Conservation (phyloP, 1,284 basidiomycete species). For the Rhodotorula glutinis region DNA sequence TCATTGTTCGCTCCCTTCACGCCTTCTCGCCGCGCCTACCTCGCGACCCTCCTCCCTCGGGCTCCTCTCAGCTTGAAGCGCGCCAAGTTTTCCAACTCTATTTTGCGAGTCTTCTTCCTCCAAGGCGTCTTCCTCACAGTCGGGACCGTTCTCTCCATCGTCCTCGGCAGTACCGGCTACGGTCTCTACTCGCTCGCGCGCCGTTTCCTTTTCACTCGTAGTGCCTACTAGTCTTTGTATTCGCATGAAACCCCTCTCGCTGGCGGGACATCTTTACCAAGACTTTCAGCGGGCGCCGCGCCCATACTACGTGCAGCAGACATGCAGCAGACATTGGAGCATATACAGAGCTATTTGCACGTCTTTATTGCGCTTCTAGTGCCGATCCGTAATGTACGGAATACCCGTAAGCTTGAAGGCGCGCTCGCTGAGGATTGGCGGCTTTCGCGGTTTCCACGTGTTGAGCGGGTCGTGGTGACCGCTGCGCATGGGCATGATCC, state of each 20-base stretch:
- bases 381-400: constrained; percentile 25
- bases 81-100: background rate
- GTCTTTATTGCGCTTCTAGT: too few species aligned
- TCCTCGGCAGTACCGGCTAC: constrained; percentile 7
- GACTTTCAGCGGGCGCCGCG: too few species aligned
- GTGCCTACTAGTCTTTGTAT: background rate
- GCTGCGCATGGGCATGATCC: constrained; percentile 13
- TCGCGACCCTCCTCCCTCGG: constrained; percentile 1
- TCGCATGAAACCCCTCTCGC: background rate
- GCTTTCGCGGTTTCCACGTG: constrained; percentile 18
- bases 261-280: too few species aligned
- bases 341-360: too few species aligned
- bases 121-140: constrained; percentile 16
- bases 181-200: background rate
- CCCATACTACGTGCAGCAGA: too few species aligned
- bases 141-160: constrained; percentile 1
- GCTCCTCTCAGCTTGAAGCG: background rate
- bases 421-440: constrained; percentile 22
- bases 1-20: constrained; percentile 21
- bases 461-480: constrained; percentile 21
- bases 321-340: too few species aligned
- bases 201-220: background rate
- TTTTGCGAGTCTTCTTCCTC: constrained; percentile 17
- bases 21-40: background rate
- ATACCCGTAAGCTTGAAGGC: constrained; percentile 26